Evolutionary conservation across 2,329 filamentous ascomycete species (phyloP).

Genomic region (Lasiodiplodia theobromae): DNA sequence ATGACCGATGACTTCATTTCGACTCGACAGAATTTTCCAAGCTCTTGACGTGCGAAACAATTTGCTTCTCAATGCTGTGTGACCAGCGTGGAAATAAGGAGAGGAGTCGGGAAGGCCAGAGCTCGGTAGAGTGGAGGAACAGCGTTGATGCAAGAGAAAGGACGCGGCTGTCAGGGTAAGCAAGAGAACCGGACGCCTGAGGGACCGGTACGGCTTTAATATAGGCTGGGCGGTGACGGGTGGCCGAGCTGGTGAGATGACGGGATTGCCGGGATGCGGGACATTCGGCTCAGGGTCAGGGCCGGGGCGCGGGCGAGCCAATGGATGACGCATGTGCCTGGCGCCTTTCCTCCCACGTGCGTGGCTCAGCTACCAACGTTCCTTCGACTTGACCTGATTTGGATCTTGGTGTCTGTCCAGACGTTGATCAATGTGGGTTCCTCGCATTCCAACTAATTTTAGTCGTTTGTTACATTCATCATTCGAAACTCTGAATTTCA

Average conservation of each 20-base stretch:
- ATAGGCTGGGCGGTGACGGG: conserved; percentile 14
- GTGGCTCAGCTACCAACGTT: neutral
- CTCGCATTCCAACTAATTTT: neutral
- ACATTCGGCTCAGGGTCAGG: neutral
- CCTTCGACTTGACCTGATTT: neutral
- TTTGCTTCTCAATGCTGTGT: neutral
- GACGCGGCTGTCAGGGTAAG: neutral
- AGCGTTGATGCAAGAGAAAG: neutral
- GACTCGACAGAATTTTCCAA: neutral
- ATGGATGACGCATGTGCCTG: conserved; percentile 26
- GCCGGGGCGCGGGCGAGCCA: neutral
- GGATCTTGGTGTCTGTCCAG: neutral
- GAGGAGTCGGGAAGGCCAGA: too few species aligned
- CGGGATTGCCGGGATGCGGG: conserved; percentile 12
- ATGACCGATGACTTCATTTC: conserved; percentile 7
- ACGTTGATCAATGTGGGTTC: neutral
- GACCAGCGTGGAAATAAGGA: neutral
- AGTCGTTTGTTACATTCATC: neutral
- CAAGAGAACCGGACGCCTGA: neutral
- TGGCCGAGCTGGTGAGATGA: conserved; percentile 8
- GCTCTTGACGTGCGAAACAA: neutral
- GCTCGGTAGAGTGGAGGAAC: neutral
- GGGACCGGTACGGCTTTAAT: neutral
- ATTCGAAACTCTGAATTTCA: too few species aligned
- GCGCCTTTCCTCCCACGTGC: conserved; percentile 11